These are phyloP conservation scores for Thielaviopsis musarum DNA, from an alignment of 2,329 filamentous ascomycete genomes.

Conservation along the genomic window DNA sequence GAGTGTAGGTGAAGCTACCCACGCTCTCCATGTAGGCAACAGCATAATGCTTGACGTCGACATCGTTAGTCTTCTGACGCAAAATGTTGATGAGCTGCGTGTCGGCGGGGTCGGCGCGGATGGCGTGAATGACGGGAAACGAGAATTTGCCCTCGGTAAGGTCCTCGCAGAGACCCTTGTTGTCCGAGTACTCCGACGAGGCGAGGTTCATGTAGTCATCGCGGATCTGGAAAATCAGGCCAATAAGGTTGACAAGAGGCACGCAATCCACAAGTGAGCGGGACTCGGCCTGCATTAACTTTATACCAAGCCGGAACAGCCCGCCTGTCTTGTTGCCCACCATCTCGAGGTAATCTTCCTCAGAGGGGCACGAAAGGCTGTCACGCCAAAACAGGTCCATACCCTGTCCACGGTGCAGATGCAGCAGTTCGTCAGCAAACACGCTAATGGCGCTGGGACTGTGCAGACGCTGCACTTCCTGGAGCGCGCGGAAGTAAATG, in stretches of 20 bases:
- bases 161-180: conserved; percentile 92
- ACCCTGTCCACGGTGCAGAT: conserved; percentile 73
- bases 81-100: conserved; percentile 80
- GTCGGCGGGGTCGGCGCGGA: conserved; percentile 57
- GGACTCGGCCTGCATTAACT: conserved; percentile 71
- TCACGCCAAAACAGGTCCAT: conserved; percentile 89
- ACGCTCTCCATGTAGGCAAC: conserved; percentile 80
- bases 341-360: conserved; percentile 90
- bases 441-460: conserved; percentile 52
- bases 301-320: conserved; percentile 68
- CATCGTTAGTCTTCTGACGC: conserved; percentile 72
- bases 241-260: conserved; percentile 69
- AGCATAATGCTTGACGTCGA: conserved; percentile 81
- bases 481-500: conserved; percentile 65
- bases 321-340: conserved; percentile 82
- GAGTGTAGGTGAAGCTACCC: conserved; percentile 77
- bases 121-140: conserved; percentile 88
- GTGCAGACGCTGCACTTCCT: conserved; percentile 53
- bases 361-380: conserved; percentile 64
- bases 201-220: conserved; percentile 88
- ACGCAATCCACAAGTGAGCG: conserved; percentile 47
- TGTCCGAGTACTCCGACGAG: conserved; percentile 56
- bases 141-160: conserved; percentile 94
- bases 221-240: conserved; percentile 77
- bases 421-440: conserved; percentile 68